A percentile compares a stretch with the other conserved stretches of the same genome.
Evolutionary conservation across 2,329 filamentous ascomycete species (phyloP).

Genomic region (Cytospora schulzeri): DNA sequence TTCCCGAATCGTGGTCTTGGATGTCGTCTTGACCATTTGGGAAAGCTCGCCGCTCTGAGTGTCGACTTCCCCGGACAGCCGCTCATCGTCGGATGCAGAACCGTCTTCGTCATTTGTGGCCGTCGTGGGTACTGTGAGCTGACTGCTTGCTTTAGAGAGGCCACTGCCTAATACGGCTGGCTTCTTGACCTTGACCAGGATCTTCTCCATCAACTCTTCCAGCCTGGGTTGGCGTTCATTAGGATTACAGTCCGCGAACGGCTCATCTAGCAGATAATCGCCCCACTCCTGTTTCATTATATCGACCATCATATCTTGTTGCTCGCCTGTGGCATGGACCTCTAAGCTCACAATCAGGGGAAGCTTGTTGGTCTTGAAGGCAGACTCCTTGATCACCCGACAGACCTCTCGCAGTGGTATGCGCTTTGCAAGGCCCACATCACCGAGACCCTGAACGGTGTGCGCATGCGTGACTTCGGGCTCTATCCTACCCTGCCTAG

Average conservation of each 20-base stretch:
- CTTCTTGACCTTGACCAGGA: slow-evolving; percentile 80
- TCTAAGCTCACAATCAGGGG: slow-evolving; percentile 92
- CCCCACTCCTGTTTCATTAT: slow-evolving; percentile 93
- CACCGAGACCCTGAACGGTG: slow-evolving; percentile 35
- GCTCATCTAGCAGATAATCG: slow-evolving; percentile 67
- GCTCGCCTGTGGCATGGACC: slow-evolving; percentile 78
- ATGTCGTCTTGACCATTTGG: slow-evolving; percentile 48
- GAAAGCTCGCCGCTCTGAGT: slow-evolving; percentile 10
- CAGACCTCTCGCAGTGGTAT: slow-evolving; percentile 88
- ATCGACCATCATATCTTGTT: slow-evolving; percentile 89
- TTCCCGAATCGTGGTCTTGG: slow-evolving; percentile 66
- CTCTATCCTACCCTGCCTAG: slow-evolving; percentile 51
- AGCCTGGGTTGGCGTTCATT: slow-evolving; percentile 66
- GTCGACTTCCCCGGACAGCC: slow-evolving; percentile 25
- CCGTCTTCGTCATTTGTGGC: slow-evolving; percentile 42
- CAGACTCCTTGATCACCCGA: slow-evolving; percentile 73
- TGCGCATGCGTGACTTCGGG: slow-evolving; percentile 76
- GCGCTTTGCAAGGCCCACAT: slow-evolving; percentile 80
- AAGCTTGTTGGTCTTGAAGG: slow-evolving; percentile 73
- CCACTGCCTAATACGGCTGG: slow-evolving; percentile 37
- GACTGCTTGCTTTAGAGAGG: slow-evolving; percentile 32
- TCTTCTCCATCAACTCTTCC: slow-evolving; percentile 73
- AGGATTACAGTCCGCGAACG: slow-evolving; percentile 53
- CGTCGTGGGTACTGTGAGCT: slow-evolving; percentile 38
- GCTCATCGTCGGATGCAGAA: slow-evolving; percentile 50